Percentiles rank a stretch among this genome's conserved stretches.
These are phyloP conservation scores for Phytopythium mirpurense DNA, from an alignment of 352 stramenopile genomes.

Conservation along the genomic window DNA sequence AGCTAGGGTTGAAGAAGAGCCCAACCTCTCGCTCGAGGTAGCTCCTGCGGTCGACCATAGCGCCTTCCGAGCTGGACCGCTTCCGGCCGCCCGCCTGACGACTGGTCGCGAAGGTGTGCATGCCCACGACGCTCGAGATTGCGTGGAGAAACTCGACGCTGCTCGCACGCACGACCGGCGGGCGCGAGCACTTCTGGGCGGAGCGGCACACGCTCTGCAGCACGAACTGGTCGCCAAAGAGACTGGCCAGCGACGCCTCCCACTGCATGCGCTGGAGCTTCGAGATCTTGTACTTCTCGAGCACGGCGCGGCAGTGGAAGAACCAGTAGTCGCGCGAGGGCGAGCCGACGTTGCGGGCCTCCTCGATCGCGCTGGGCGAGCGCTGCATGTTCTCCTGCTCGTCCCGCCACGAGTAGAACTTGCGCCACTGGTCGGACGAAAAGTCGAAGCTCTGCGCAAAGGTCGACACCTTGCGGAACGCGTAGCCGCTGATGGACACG, in stretches of 20 bases:
- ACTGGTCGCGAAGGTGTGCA: constrained; percentile 9
- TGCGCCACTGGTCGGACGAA: constrained; percentile 71
- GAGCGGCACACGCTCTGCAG: constrained; percentile 40
- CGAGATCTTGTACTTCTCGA: constrained; percentile 60
- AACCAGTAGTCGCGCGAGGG: constrained; percentile 71
- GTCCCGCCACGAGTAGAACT: constrained; percentile 66
- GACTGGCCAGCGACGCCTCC: constrained; percentile 59
- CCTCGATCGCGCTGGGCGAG: constrained; percentile 27
- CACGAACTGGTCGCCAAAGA: constrained; percentile 62
- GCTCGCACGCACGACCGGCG: not conserved
- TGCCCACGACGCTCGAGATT: constrained; percentile 18
- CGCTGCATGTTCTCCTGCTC: constrained; percentile 23
- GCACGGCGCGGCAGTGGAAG: constrained; percentile 49
- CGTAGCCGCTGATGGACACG: constrained; percentile 73
- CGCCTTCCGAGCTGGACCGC: not conserved
- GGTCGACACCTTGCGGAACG: constrained; percentile 72
- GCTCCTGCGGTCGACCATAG: constrained; percentile 8
- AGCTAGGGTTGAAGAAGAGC: constrained; percentile 40
- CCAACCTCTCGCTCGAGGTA: constrained; percentile 38
- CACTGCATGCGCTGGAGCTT: constrained; percentile 71
- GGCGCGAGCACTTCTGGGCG: constrained; percentile 6
- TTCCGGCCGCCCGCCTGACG: constrained; percentile 6
- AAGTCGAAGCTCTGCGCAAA: constrained; percentile 87
- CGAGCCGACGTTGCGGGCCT: constrained; percentile 42
- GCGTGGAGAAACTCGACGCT: constrained; percentile 7